Percentiles rank a stretch among this genome's conserved stretches.
phyloP scores from a whole-genome alignment of 2,329 filamentous ascomycete genomes.

The Claviceps capensis region DNA sequence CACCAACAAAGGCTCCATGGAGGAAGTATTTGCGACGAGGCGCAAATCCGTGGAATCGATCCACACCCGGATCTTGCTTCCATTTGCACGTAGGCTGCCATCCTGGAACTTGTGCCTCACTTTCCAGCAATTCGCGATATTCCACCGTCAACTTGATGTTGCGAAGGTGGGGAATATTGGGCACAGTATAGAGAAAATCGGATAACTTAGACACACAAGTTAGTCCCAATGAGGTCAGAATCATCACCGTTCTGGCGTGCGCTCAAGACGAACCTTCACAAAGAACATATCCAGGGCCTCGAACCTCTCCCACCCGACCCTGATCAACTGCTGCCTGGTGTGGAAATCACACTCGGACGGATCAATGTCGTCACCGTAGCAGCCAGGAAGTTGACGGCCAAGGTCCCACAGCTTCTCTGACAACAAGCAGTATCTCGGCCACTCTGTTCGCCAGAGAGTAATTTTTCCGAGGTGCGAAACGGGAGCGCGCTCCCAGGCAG shows the following conservation, averaged over 20 bases:
- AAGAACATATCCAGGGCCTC: constrained; percentile 50
- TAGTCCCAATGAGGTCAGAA: neutral
- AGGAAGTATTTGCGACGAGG: constrained; percentile 45
- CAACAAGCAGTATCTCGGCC: constrained; percentile 41
- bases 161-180: constrained; percentile 44
- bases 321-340: constrained; percentile 31
- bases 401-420: constrained; percentile 36
- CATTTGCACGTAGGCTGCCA: constrained; percentile 37
- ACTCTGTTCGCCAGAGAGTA: constrained; percentile 45
- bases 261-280: constrained; percentile 37
- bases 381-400: constrained; percentile 36
- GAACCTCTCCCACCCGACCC: constrained; percentile 39
- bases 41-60: constrained; percentile 37
- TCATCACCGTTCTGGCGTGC: neutral
- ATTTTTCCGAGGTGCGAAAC: constrained; percentile 41
- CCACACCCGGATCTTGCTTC: constrained; percentile 42
- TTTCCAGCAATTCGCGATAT: constrained; percentile 45
- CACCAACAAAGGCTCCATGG: constrained; percentile 39
- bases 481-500: constrained; percentile 43
- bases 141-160: constrained; percentile 40
- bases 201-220: constrained; percentile 30
- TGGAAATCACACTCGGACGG: constrained; percentile 30
- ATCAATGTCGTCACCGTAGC: constrained; percentile 33
- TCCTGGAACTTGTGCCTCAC: constrained; percentile 28
- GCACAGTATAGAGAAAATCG: constrained; percentile 46